Conservation (phyloP, 768 basidiomycete genomes). For the Obba rivulosa region DNA sequence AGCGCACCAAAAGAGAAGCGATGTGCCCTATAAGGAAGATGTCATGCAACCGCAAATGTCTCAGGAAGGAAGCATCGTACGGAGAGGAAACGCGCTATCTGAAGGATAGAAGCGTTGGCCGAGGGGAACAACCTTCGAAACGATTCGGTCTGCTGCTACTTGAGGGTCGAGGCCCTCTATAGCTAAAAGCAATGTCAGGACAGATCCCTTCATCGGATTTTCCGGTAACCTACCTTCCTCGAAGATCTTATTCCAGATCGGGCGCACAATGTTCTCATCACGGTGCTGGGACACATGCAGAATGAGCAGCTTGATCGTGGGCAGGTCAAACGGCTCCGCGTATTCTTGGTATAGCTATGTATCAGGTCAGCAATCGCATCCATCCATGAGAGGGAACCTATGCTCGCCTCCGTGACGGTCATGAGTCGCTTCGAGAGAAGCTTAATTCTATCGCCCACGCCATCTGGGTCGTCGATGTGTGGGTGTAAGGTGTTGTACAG, state of each 20-base stretch:
- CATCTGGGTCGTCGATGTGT: slow-evolving; percentile 54
- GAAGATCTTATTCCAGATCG: slow-evolving; percentile 88
- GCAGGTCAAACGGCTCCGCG: slow-evolving; percentile 81
- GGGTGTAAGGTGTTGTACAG: slow-evolving; percentile 65
- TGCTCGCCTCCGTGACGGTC: slow-evolving; percentile 77
- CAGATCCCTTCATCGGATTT: no score
- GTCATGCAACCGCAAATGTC: not conserved
- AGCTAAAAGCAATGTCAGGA: slow-evolving; percentile 31
- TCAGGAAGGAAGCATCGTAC: slow-evolving; percentile 41
- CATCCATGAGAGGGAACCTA: not conserved
- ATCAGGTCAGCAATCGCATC: not conserved
- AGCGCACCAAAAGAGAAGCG: slow-evolving; percentile 68
- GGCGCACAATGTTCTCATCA: slow-evolving; percentile 72
- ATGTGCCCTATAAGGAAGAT: slow-evolving; percentile 60
- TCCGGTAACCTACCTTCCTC: slow-evolving; percentile 80
- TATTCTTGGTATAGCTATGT: slow-evolving; percentile 81
- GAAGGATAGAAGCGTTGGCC: slow-evolving; percentile 89
- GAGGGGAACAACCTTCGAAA: slow-evolving; percentile 60
- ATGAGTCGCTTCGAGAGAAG: slow-evolving; percentile 57
- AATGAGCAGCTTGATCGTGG: slow-evolving; percentile 81
- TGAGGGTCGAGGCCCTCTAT: slow-evolving; percentile 49
- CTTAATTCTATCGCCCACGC: slow-evolving; percentile 58
- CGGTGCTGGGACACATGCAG: slow-evolving; percentile 91
- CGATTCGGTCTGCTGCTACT: slow-evolving; percentile 55
- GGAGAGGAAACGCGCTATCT: slow-evolving; percentile 82